Base-by-base conservation (phyloP, 345 rosid genomes). In the Odontarrhena argentea region DNA sequence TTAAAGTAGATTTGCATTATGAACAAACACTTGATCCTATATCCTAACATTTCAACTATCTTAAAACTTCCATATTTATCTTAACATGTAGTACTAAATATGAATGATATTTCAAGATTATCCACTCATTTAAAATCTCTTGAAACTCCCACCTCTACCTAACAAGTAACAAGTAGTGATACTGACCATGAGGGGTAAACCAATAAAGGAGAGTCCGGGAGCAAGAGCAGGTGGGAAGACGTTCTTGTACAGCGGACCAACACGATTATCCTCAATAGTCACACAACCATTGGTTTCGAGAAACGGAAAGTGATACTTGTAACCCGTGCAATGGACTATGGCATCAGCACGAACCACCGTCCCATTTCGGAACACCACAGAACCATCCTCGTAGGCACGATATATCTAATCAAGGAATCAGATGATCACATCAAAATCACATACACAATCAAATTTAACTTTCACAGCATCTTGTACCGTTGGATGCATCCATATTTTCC, bases 241-340 rank as follows among this genome's bases (percentile, higher is more conserved):
- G 2, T 89, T 87, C 75, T 85, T 75, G 81, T 85, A 89, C 2
- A 87, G 62, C 15, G 96, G 94, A 12, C 83, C 91, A 7, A 89
- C 88, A 53, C 91, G 77, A 54, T 84, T 87, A 51, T 85, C 91
- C 24, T 87, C 91, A 57, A 85, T 74, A 7, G 74, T 80, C 60
- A 89, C 89, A 57, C 71, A 65, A 65, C 87, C 91, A 7, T 76
- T 71, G 49, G 86, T 83, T 46, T 83, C 84, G 4, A 89, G 87
- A 75, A 87, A 89, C 24, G 93, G 91, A 70, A 83, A 84, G 63
- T 77, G 79, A 75, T 87, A 87, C 69, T 86, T 84, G 86, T 82
- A 89, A 90, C 88, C 92, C 0, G 88, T 86, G 80, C 91, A 83
- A 51, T 86, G 96, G 26, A 89, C 59, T 71, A 89, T 82, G 48